These are phyloP conservation scores for Lactarius akahatsu DNA, from an alignment of 768 basidiomycete genomes.

Conservation along the genomic window DNA sequence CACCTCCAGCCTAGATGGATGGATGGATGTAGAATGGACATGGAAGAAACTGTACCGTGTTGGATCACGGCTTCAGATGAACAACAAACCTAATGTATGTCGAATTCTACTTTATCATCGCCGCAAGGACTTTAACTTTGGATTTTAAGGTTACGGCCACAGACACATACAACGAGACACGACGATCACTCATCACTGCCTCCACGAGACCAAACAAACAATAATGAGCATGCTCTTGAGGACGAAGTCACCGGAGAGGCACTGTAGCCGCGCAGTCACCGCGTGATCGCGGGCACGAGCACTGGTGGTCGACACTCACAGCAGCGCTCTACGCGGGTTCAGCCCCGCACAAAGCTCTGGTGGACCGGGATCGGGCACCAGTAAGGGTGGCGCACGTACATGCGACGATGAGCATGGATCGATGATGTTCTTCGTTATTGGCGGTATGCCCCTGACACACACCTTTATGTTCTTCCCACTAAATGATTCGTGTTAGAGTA, in stretches of 20 bases:
- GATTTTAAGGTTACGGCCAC: slow-evolving; percentile 22
- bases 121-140: too few relatives aligned
- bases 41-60: too few relatives aligned
- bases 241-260: slow-evolving; percentile 1
- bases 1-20: too few relatives aligned
- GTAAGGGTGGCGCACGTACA: slow-evolving; percentile 1
- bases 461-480: not conserved
- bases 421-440: slow-evolving; percentile 40
- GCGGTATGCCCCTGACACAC: not conserved
- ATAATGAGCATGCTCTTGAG: not conserved
- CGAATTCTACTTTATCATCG: too few relatives aligned
- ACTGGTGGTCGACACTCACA: slow-evolving; percentile 61
- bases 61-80: too few relatives aligned
- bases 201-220: not conserved
- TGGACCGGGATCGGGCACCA: not conserved
- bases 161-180: slow-evolving; percentile 4
- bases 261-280: not conserved
- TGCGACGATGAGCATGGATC: slow-evolving; percentile 37
- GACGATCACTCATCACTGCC: slow-evolving; percentile 1
- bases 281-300: slow-evolving; percentile 24
- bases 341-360: slow-evolving; percentile 35
- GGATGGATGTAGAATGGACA: too few relatives aligned
- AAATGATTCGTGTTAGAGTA: slow-evolving; percentile 51
- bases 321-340: slow-evolving; percentile 53
- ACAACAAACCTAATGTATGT: too few relatives aligned